Evolutionary conservation across 768 basidiomycete genomes (phyloP), one percentile per base, ranked within the genome.

Genomic region (Kwoniella europaea): DNA sequence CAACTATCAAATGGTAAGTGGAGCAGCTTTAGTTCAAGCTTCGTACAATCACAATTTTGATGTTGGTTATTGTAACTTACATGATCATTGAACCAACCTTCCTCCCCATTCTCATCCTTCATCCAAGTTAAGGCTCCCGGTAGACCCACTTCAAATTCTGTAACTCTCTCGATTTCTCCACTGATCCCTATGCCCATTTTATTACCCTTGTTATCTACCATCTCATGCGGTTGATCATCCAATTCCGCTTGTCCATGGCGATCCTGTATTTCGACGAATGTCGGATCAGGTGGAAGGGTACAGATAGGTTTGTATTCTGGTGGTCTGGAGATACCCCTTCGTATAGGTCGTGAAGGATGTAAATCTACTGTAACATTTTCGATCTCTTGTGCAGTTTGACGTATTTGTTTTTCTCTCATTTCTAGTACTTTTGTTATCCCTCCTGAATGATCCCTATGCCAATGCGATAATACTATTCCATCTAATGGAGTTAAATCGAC

Each of bases 391-490:
- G 20, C 15, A 15, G 62, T 13, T 22, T 44, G 44, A 50, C n/a
- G 15, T 15, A 63, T 16, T 24, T 65, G 65, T 12, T 55, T 13
- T 20, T 65, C 20, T 35, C 68, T 60, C 5, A 72, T n/a, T 20
- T 74, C 60, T 22, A 83, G 69, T n/a, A 72, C 74, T 65, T 72
- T 68, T 20, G 80, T 67, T 65, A 93, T 86, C 10, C 92, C 91
- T 88, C 29, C 90, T 1, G 90, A 91, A 79, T 91, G 90, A 76
- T 91, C 90, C 67, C 87, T 85, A 77, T 91, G 91, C 92, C 92
- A 93, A 78, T 91, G 84, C 10, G 82, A 92, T n/a, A 88, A 87
- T 44, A 92, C 85, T 53, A 93, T 85, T 35, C 89, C 87, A 46
- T 88, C 87, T 74, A 94, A 86, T 50, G 85, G 81, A 43, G 86